Base-by-base conservation (phyloP, 257 asterid genomes). In the Petrea volubilis region DNA sequence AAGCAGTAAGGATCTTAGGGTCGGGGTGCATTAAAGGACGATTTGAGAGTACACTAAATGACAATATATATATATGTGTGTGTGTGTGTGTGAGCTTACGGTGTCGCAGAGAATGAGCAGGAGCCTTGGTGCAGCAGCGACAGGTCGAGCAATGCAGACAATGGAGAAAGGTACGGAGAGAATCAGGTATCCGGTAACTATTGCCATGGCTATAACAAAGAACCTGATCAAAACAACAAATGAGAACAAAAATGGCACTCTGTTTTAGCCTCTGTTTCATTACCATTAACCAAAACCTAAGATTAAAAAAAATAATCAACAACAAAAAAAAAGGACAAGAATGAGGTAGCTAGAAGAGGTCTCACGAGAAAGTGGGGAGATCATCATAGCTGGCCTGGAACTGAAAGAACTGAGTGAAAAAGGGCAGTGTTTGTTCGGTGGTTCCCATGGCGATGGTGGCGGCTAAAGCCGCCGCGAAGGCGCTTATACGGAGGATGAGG, bases 381-480 rank as follows among this genome's bases (percentile, higher is more conserved):
- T 93, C 97, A 8, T 91, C 92, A 12, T 90, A 93, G 58, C 93
- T 86, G 55, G 96, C 97, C 77, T 74, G 82, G 73, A 93, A 93
- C 80, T 93, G 98, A 80, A 93, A 91, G 92, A 91, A 93, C 68
- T 91, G 98, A 18, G 96, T 90, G 87, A 87, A 88, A 72, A 93
- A 91, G 0, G 97, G 98, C n/a, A 91, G 96, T 2, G 96, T 89
- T 64, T 93, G 83, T 59, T 91, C 89, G n/a, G 96, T 55, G 41
- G 96, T 91, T 49, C 83, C 96, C 98, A 93, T 93, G 73, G 80
- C 31, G 18, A 89, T 73, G 23, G 96, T 75, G 36, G 98, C 92
- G 18, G 79, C 94, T 41, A 90, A 68, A 46, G 94, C 91, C 0
- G 92, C 80, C 0, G 87, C 81, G n/a, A 77, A 80, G 0, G 96